Percentiles rank a stretch among this genome's conserved stretches.
phyloP scores from a whole-genome alignment of 305 asterid genomes.

The Fraxinus sp. region DNA sequence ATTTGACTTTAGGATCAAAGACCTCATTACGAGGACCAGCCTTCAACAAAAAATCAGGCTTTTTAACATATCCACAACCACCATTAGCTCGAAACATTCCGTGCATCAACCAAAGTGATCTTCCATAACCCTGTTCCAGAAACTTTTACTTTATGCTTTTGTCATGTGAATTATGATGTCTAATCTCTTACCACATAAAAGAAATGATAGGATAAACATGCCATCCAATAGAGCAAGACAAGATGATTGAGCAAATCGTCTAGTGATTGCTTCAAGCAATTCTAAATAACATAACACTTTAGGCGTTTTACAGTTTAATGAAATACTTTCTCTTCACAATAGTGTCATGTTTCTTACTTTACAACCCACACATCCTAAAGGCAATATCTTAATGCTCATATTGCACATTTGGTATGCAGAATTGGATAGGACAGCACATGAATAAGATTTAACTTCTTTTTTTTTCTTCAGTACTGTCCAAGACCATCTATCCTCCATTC shows the following conservation, averaged over 20 bases:
- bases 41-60: constrained; percentile 64
- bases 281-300: neutral
- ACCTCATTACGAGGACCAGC: constrained; percentile 45
- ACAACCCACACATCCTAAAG: neutral
- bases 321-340: neutral
- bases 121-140: constrained; percentile 70
- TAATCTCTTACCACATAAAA: constrained; percentile 12
- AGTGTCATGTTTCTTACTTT: neutral
- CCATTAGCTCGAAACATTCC: constrained; percentile 90
- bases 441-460: neutral
- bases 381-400: neutral
- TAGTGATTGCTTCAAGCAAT: neutral
- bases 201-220: neutral
- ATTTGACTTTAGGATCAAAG: constrained; percentile 52
- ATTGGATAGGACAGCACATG: neutral
- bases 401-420: neutral
- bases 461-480: neutral
- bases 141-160: neutral
- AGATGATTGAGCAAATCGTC: neutral
- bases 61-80: constrained; percentile 80
- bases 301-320: neutral
- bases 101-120: constrained; percentile 90
- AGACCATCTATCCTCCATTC: neutral
- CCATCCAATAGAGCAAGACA: neutral
- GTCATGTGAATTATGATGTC: constrained; percentile 1